phyloP scores from a whole-genome alignment of 1,284 basidiomycete genomes.

The Amylostereum chailletii region DNA sequence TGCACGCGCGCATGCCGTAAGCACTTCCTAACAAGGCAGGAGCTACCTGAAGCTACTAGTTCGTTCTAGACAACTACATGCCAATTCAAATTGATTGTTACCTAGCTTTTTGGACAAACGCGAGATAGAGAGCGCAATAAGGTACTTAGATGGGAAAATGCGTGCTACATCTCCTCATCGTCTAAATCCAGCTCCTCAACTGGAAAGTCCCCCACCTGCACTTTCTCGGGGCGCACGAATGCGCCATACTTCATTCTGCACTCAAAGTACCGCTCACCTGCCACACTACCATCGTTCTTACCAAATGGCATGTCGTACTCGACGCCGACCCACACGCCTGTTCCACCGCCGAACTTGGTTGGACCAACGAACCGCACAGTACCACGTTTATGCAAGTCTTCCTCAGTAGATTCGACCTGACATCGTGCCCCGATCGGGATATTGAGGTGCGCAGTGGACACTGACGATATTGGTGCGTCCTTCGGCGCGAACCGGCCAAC shows the following conservation, averaged over 20 bases:
- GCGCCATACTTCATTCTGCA: slow-evolving; percentile 74
- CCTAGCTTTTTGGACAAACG: background rate
- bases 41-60: no score
- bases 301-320: slow-evolving; percentile 96
- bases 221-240: slow-evolving; percentile 82
- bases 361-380: slow-evolving; percentile 79
- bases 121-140: background rate
- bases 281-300: slow-evolving; percentile 92
- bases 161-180: slow-evolving; percentile 65
- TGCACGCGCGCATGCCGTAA: no score
- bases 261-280: slow-evolving; percentile 80
- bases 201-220: slow-evolving; percentile 82
- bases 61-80: no score
- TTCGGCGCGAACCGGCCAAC: slow-evolving; percentile 80
- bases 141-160: background rate
- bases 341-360: slow-evolving; percentile 64
- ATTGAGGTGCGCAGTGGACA: slow-evolving; percentile 25
- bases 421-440: slow-evolving; percentile 71
- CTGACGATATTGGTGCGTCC: slow-evolving; percentile 18
- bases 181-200: slow-evolving; percentile 67
- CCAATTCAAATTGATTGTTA: background rate
- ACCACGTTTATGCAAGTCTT: slow-evolving; percentile 69
- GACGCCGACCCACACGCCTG: slow-evolving; percentile 83
- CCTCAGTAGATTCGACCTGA: slow-evolving; percentile 65
- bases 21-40: no score